A percentile compares a stretch with the other conserved stretches of the same genome.
Conservation (phyloP, 1,139 yeast species). For the Candida frijolesensis region DNA sequence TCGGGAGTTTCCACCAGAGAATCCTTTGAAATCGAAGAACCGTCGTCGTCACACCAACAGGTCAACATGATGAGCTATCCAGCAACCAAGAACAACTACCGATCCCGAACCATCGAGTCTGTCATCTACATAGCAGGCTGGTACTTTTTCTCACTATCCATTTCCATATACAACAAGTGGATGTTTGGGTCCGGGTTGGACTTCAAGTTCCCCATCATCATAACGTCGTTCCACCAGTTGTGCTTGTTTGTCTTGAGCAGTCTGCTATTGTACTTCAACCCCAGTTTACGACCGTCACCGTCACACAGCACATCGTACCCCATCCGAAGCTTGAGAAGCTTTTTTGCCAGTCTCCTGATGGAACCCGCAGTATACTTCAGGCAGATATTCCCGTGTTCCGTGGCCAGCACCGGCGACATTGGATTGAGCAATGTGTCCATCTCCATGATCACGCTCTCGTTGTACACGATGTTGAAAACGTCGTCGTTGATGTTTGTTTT, state of each 20-base stretch:
- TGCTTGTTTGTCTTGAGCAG: constrained; percentile 58
- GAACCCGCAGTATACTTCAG: constrained; percentile 36
- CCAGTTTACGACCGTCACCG: constrained; percentile 47
- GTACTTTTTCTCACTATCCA: constrained; percentile 67
- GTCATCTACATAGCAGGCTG: constrained; percentile 41
- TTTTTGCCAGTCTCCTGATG: constrained; percentile 20
- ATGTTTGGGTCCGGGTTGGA: constrained; percentile 83
- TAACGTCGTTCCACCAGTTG: constrained; percentile 84
- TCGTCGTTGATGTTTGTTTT: constrained; percentile 85
- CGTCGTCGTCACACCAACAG: neutral
- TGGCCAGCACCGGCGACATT: constrained; percentile 90
- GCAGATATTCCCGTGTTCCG: constrained; percentile 78
- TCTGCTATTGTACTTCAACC: constrained; percentile 45
- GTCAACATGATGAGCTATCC: neutral
- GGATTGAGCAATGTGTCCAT: constrained; percentile 89
- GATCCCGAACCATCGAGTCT: constrained; percentile 13
- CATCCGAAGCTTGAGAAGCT: constrained; percentile 6
- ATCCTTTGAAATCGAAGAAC: constrained; percentile 8
- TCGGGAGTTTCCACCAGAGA: constrained; percentile 6
- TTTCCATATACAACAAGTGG: constrained; percentile 95
- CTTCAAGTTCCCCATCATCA: constrained; percentile 78
- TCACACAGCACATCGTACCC: neutral
- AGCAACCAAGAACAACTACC: neutral
- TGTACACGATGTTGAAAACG: constrained; percentile 93
- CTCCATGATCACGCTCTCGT: constrained; percentile 73